Evolutionary conservation across 192 early-diverging fungal species (phyloP), one percentile per base, ranked within the genome.

Genomic region (Podochytrium sp.): DNA sequence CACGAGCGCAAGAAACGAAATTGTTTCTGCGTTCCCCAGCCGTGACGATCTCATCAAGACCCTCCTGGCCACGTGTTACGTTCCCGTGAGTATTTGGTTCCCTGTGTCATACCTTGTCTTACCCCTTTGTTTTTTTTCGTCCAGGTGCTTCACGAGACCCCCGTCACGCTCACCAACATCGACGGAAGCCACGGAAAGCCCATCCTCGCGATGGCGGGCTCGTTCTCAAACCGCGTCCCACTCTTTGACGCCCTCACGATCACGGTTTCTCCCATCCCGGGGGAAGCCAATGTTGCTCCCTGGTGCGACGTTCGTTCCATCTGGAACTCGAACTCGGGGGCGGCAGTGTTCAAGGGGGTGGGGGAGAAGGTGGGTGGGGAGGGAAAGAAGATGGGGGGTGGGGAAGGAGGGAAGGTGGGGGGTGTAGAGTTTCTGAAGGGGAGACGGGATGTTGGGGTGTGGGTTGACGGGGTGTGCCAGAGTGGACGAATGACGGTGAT

Each of bases 71-170:
- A 47, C 75, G 4, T 76, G 75, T 40, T 76, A 69, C 59, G 18
- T 76, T 40, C 75, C 75, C 4, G 74, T 72, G 29, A 42, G 70
- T 72, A 10, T 51, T 40, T 52, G 3, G n/a, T n/a, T n/a, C n/a
- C n/a, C n/a, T n/a, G n/a, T n/a, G n/a, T n/a, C n/a, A n/a, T n/a
- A n/a, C n/a, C n/a, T n/a, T n/a, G n/a, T n/a, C n/a, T n/a, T n/a
- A n/a, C n/a, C n/a, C n/a, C n/a, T n/a, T n/a, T n/a, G n/a, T n/a
- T n/a, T n/a, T n/a, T n/a, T n/a, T n/a, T n/a, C n/a, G n/a, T n/a
- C n/a, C n/a, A 74, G 74, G n/a, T 75, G 1, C n/a, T 76, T 34
- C 65, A 76, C 34, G 75, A 76, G 27, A 32, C 63, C 4, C 65
- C 75, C 1, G 41, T 59, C 23, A 20, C 50, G 18, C 37, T 76